These are phyloP conservation scores for Globisporangium camurandrum DNA, from an alignment of 352 stramenopile species.

Conservation along the genomic window DNA sequence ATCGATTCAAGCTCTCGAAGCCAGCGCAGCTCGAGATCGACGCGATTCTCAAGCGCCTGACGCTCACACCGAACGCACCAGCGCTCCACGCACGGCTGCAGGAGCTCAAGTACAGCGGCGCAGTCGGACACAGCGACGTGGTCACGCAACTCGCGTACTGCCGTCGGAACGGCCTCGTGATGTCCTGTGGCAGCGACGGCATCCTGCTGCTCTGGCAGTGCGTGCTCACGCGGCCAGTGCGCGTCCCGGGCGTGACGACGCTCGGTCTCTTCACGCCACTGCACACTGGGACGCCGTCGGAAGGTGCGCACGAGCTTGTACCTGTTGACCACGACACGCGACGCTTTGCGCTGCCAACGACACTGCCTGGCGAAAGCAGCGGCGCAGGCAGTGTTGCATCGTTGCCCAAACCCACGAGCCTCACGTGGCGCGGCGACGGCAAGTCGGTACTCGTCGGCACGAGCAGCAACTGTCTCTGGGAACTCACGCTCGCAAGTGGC, in stretches of 20 bases:
- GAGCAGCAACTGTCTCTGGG: conserved; percentile 60
- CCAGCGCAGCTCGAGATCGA: conserved; percentile 52
- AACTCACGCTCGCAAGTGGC: conserved; percentile 32
- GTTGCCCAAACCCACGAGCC: conserved; percentile 38
- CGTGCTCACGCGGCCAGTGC: conserved; percentile 36
- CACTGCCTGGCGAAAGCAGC: conserved; percentile 23
- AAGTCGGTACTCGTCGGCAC: conserved; percentile 38
- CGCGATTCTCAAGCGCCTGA: conserved; percentile 35
- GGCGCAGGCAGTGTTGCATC: neutral
- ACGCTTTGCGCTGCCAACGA: conserved; percentile 29
- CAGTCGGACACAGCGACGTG: conserved; percentile 36
- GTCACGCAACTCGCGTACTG: conserved; percentile 43
- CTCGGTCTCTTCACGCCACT: conserved; percentile 44
- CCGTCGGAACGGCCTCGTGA: conserved; percentile 44
- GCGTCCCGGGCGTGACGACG: conserved; percentile 50
- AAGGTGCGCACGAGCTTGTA: conserved; percentile 37
- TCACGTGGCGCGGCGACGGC: conserved; percentile 51
- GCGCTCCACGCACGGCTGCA: conserved; percentile 27
- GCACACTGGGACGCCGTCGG: conserved; percentile 30
- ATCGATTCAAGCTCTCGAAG: conserved; percentile 54
- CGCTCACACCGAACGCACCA: conserved; percentile 37
- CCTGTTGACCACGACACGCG: conserved; percentile 25
- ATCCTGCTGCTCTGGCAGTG: conserved; percentile 50
- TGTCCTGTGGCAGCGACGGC: conserved; percentile 43
- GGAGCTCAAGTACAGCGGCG: conserved; percentile 46